A percentile compares a stretch with the other conserved stretches of the same genome.
Conservation (phyloP, 176 grass and related monocot genomes). For the barley (Hordeum vulgare) region MorexV3_pseudomolecules_assembly NC_058519.1:457414781-457415280, state of each 20-base stretch:
- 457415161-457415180: background rate
- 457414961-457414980: background rate
- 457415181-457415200: background rate
- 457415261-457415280: constrained; percentile 56
- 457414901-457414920: background rate
- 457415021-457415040: background rate
- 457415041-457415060: background rate
- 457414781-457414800: too few species aligned
- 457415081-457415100: background rate
- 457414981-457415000: background rate
- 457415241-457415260: background rate
- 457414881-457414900: background rate
- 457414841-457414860: too few species aligned
- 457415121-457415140: background rate
- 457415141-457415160: constrained; percentile 7
- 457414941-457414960: background rate
- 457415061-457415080: background rate
- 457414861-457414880: too few species aligned
- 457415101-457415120: background rate
- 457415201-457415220: constrained; percentile 1
- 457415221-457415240: constrained; percentile 5
- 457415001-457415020: background rate
- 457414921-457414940: background rate
- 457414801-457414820: too few species aligned
- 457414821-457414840: too few species aligned